Percentiles rank a stretch among this genome's conserved stretches.
phyloP scores from a whole-genome alignment of 495 filamentous ascomycete genomes.

The Cairneyella variabilis region DNA sequence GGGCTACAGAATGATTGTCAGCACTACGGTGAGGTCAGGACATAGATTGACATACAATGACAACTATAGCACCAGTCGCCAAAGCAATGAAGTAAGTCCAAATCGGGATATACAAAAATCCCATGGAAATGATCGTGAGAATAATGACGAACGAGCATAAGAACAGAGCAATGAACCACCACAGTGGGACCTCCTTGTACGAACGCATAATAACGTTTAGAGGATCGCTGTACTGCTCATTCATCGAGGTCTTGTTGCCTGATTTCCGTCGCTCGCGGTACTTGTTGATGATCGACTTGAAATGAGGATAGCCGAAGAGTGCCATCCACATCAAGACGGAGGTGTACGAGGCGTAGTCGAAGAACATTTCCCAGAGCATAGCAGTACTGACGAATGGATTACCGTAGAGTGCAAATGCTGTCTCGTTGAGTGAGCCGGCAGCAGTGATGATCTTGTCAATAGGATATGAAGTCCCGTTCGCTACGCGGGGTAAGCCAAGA shows the following conservation, averaged over 20 bases:
- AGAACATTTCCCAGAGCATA: conserved; percentile 52
- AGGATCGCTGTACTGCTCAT: conserved; percentile 49
- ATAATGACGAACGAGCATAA: conserved; percentile 41
- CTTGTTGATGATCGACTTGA: conserved; percentile 38
- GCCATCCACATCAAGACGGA: conserved; percentile 53
- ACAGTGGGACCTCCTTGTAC: conserved; percentile 51
- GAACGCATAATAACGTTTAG: conserved; percentile 51
- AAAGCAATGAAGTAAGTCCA: conserved; percentile 54
- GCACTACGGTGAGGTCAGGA: not conserved
- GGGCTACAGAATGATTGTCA: conserved; percentile 23
- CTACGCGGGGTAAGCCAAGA: not conserved
- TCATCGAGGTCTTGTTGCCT: conserved; percentile 34
- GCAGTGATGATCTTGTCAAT: conserved; percentile 41
- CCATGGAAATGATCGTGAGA: conserved; percentile 39
- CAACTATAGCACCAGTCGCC: conserved; percentile 44
- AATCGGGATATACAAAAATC: conserved; percentile 52
- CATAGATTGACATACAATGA: conserved; percentile 24
- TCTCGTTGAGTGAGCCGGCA: conserved; percentile 47
- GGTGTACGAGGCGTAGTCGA: conserved; percentile 53
- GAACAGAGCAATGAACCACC: conserved; percentile 51
- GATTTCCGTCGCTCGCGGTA: conserved; percentile 31
- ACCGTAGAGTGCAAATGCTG: conserved; percentile 46
- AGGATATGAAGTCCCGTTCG: conserved; percentile 48
- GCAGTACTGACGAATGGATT: conserved; percentile 50
- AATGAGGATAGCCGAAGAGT: conserved; percentile 47